Evolutionary conservation across 2,329 filamentous ascomycete genomes (phyloP), one percentile per base, ranked within the genome.

Genomic region (Lasiodiplodia theobromae): DNA sequence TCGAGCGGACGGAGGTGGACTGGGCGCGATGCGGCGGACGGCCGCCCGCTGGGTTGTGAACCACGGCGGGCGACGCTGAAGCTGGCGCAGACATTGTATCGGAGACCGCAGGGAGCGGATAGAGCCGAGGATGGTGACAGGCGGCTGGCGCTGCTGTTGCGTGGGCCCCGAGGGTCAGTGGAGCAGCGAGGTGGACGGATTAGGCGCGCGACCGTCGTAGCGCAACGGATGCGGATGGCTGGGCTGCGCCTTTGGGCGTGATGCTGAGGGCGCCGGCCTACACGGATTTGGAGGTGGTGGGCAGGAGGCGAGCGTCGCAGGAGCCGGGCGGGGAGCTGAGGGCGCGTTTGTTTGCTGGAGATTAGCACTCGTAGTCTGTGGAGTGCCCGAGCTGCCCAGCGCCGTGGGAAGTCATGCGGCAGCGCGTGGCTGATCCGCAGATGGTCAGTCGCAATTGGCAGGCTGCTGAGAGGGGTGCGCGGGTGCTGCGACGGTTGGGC

Each of bases 61-160:
- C 77, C 49, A 78, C 80, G 58, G 84, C 80, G 56, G 84, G 82
- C 69, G 81, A 81, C 68, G 84, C 78, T 69, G 79, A 74, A 64
- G 76, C 75, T 52, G 77, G 73, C 56, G 78, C 73, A 68, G 78
- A 77, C 79, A 80, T 78, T 72, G 71, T 63, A 74, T 72, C 70
- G 73, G 72, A 68, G 73, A 72, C 76, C 16, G 21, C 77, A 77
- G 71, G 76, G 76, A 72, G 73, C 71, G 70, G 67, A 54, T 51
- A 64, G 66, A 60, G 28, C 44, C 23, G 31, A 37, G 44, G 28
- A 34, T 38, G 60, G 52, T 53, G 64, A 67, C 25, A 69, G 65
- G 25, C 60, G 34, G 23, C 60, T 64, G 60, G 60, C 44, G 31
- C 44, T 52, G 72, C 71, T 31, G 66, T 73, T 69, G 72, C 68